Evolutionary conservation across 768 basidiomycete genomes (phyloP).

Genomic region (Pisolithus orientalis): DNA sequence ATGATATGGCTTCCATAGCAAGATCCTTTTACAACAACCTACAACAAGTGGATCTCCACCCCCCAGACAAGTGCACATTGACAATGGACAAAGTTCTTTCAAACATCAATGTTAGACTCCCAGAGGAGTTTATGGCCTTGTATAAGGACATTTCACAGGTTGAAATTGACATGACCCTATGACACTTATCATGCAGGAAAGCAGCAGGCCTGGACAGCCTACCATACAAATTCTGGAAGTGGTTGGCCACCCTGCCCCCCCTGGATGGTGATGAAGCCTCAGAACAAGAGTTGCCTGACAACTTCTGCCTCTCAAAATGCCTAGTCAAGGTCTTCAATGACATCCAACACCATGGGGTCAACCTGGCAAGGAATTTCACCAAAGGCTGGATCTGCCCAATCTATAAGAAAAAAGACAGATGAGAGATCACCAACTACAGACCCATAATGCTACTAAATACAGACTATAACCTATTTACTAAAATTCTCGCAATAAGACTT

Average conservation of each 20-base stretch:
- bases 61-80: too few species aligned
- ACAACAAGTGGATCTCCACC: too few species aligned
- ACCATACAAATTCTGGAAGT: too few species aligned
- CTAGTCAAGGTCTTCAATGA: slow-evolving; percentile 9
- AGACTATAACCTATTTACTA: slow-evolving; percentile 5
- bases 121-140: background rate
- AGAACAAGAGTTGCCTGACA: too few species aligned
- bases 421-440: too few species aligned
- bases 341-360: slow-evolving; percentile 21
- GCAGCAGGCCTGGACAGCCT: too few species aligned
- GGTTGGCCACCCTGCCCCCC: background rate
- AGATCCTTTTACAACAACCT: too few species aligned
- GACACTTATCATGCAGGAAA: too few species aligned
- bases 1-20: too few species aligned
- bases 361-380: slow-evolving; percentile 11
- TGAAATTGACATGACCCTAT: too few species aligned
- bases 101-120: background rate
- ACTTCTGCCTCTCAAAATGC: background rate
- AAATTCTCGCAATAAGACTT: background rate
- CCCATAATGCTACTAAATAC: slow-evolving; percentile 27
- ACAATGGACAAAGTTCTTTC: background rate
- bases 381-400: slow-evolving; percentile 32
- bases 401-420: too few species aligned
- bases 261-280: background rate
- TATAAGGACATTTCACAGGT: background rate